phyloP scores from a whole-genome alignment of 768 basidiomycete genomes.

The Suillus cothurnatus region DNA sequence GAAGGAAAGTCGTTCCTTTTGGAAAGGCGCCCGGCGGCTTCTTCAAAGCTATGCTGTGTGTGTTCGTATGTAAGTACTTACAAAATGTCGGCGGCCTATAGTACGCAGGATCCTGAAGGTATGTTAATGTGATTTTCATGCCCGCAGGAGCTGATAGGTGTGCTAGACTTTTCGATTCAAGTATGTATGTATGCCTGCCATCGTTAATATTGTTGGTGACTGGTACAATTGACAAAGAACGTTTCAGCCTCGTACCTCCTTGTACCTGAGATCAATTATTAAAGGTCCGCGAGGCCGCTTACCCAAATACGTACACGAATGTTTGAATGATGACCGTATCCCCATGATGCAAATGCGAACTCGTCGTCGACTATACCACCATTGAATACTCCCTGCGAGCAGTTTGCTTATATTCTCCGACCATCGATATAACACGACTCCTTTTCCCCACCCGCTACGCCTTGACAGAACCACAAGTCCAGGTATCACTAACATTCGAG shows the following conservation, averaged over 20 bases:
- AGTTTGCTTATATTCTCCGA: neutral
- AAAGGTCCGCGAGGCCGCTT: constrained; percentile 6
- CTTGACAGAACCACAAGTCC: neutral
- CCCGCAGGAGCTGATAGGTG: neutral
- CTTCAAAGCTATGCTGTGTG: neutral
- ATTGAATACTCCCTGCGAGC: neutral
- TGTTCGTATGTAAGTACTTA: neutral
- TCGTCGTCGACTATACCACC: neutral
- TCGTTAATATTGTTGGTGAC: neutral
- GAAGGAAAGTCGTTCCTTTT: neutral
- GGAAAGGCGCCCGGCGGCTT: neutral
- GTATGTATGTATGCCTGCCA: neutral
- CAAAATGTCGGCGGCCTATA: neutral
- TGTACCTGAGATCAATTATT: constrained; percentile 2
- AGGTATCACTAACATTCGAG: neutral
- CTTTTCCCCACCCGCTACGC: neutral
- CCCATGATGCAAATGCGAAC: constrained; percentile 1
- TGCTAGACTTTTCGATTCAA: neutral
- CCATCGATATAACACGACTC: neutral
- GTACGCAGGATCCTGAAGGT: neutral
- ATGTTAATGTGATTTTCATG: neutral
- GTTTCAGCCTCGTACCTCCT: neutral
- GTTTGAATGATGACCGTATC: constrained; percentile 5
- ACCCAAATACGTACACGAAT: neutral
- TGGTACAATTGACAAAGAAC: neutral